phyloP scores from a whole-genome alignment of 2,329 filamentous ascomycete genomes.

The Penicillium concentricum region DNA sequence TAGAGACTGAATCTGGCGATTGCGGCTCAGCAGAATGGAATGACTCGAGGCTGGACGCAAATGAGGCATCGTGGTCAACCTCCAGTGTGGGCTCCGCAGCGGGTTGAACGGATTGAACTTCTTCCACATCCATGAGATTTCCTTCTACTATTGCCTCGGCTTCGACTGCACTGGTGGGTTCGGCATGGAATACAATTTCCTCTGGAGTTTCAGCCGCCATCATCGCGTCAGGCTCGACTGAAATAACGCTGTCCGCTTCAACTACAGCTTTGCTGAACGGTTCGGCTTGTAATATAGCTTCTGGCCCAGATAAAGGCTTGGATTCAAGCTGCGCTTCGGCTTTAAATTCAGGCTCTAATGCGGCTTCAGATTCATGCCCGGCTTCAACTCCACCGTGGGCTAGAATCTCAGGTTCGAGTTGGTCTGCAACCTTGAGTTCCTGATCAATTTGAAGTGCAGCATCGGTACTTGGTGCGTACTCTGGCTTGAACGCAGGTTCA shows the following conservation, averaged over 20 bases:
- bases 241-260: not conserved
- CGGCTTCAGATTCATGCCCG: not conserved
- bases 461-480: not conserved
- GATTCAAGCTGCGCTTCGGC: not conserved
- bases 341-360: not conserved
- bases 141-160: not conserved
- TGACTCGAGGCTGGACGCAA: conserved; percentile 43
- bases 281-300: not conserved
- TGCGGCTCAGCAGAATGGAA: conserved; percentile 40
- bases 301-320: not conserved
- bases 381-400: not conserved
- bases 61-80: conserved; percentile 27
- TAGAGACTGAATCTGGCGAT: conserved; percentile 21
- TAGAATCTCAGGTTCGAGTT: not conserved
- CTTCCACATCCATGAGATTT: not conserved
- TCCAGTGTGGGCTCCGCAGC: conserved; percentile 6
- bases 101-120: not conserved
- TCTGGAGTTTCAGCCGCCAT: not conserved
- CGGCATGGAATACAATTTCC: not conserved
- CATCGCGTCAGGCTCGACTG: not conserved
- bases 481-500: not conserved
- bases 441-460: not conserved
- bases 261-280: not conserved
- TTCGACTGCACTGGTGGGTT: not conserved
- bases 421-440: not conserved